Evolutionary conservation across 345 rosid genomes (phyloP).

Genomic region (Gossypium rotundifolium): DNA sequence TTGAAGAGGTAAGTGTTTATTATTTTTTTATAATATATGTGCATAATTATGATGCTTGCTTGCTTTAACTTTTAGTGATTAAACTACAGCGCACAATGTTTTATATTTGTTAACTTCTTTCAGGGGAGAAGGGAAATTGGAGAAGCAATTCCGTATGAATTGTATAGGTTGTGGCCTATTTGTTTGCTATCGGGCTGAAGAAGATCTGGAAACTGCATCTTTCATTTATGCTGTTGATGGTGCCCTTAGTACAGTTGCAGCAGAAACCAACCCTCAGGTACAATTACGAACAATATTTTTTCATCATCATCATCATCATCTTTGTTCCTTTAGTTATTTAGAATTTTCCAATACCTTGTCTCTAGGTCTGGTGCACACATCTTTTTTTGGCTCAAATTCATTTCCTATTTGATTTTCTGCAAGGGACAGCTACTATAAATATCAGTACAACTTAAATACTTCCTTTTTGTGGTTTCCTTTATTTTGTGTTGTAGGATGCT

Average conservation of each 20-base stretch:
- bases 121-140: constrained; percentile 91
- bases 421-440: not conserved
- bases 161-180: constrained; percentile 85
- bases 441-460: not conserved
- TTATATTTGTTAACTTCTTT: constrained; percentile 3
- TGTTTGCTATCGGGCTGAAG: constrained; percentile 92
- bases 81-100: not conserved
- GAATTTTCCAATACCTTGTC: not conserved
- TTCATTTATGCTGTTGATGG: constrained; percentile 73
- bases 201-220: constrained; percentile 65
- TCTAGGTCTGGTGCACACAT: not conserved
- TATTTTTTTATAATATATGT: not conserved
- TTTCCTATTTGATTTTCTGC: not conserved
- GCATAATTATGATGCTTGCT: not conserved
- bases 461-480: constrained; percentile 8
- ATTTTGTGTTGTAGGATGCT: constrained; percentile 51
- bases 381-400: not conserved
- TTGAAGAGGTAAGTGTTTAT: constrained; percentile 49
- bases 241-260: constrained; percentile 81
- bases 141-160: constrained; percentile 97
- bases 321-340: not conserved
- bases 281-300: not conserved
- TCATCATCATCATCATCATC: too few species aligned
- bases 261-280: constrained; percentile 94
- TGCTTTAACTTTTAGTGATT: not conserved